Evolutionary conservation across 2,329 filamentous ascomycete genomes (phyloP).

Genomic region (Epichloe coenophiala): DNA sequence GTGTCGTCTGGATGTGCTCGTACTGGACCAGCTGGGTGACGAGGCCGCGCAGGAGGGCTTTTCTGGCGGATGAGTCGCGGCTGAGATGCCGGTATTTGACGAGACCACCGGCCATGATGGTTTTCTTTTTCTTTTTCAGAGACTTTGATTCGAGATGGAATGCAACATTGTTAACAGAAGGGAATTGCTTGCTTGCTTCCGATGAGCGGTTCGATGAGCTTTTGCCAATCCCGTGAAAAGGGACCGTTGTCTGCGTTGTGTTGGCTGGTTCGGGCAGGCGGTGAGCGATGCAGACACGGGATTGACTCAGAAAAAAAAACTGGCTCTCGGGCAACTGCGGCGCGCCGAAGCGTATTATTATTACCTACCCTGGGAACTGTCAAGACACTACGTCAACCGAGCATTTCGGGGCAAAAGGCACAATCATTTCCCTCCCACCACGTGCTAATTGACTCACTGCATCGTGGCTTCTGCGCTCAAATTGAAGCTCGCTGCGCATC

Average conservation of each 20-base stretch:
- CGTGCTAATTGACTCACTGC: conserved; percentile 5
- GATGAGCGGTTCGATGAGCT: neutral
- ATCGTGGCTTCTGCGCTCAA: conserved; percentile 8
- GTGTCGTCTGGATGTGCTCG: conserved; percentile 90
- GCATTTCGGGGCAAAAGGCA: neutral
- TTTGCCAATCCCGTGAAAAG: neutral
- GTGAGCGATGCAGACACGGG: neutral
- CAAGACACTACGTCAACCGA: conserved; percentile 8
- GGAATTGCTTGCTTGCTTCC: neutral
- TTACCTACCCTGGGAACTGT: neutral
- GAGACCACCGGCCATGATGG: conserved; percentile 67
- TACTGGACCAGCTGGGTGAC: conserved; percentile 89
- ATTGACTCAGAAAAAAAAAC: conserved; percentile 1
- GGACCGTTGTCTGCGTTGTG: neutral
- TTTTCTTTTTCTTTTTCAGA: neutral
- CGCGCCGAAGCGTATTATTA: neutral
- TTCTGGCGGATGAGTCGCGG: conserved; percentile 74
- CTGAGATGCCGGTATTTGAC: conserved; percentile 82
- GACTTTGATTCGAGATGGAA: neutral
- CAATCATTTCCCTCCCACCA: neutral
- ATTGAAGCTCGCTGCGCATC: conserved; percentile 14
- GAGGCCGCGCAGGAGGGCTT: conserved; percentile 87
- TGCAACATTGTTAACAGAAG: neutral
- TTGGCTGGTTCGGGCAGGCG: conserved; percentile 3
- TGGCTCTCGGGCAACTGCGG: conserved; percentile 2